A percentile compares a stretch with the other conserved stretches of the same genome.
Evolutionary conservation across 129 eudicot species (phyloP).

Genomic region (Tagetes erecta): DNA sequence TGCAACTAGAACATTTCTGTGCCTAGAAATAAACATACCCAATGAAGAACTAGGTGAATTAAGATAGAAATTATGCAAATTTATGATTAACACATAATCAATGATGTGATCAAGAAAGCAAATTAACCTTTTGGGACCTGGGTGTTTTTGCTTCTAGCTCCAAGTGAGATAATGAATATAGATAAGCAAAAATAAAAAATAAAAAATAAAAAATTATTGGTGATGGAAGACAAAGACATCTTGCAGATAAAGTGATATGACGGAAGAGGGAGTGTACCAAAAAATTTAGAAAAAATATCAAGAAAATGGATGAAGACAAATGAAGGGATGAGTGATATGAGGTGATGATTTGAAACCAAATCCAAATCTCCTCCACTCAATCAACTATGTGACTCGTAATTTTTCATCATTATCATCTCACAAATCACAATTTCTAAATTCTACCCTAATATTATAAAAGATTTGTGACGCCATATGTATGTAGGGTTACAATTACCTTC

Average conservation of each 20-base stretch:
- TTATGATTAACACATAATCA: constrained; percentile 9
- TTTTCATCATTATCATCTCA: constrained; percentile 26
- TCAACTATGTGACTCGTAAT: constrained; percentile 14
- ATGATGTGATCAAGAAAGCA: constrained; percentile 22
- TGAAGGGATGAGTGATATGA: constrained; percentile 38
- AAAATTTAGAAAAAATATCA: constrained; percentile 14
- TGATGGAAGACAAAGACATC: constrained; percentile 31
- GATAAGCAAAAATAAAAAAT: constrained; percentile 27
- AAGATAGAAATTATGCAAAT: constrained; percentile 3
- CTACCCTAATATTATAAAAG: background rate
- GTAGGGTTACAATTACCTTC: constrained; percentile 6
- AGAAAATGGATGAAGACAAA: constrained; percentile 40
- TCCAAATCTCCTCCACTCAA: constrained; percentile 32
- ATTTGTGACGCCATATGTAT: constrained; percentile 18
- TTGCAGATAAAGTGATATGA: constrained; percentile 38
- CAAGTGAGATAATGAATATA: constrained; percentile 32
- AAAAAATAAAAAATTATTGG: background rate
- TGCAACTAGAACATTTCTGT: constrained; percentile 13
- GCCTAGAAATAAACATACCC: constrained; percentile 3
- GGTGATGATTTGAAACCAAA: constrained; percentile 36
- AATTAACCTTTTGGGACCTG: constrained; percentile 30
- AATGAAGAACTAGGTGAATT: background rate
- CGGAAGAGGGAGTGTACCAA: constrained; percentile 37
- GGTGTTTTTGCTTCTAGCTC: constrained; percentile 30
- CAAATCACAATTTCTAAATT: background rate